Evolutionary conservation across 2,329 filamentous ascomycete genomes (phyloP).

Genomic region (Colletotrichum eleusines): DNA sequence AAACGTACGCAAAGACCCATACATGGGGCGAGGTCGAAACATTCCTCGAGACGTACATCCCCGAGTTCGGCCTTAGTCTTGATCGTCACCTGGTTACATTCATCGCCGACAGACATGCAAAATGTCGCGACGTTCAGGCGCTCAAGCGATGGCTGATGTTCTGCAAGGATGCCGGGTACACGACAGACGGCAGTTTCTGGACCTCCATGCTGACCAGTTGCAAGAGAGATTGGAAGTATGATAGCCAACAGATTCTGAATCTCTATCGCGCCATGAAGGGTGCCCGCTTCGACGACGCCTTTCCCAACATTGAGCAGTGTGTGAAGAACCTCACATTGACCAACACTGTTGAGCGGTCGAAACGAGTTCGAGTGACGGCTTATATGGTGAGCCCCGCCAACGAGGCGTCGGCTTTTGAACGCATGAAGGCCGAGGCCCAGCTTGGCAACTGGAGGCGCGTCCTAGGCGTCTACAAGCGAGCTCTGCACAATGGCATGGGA

Average conservation of each 20-base stretch:
- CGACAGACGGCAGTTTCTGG: constrained; percentile 53
- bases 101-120: constrained; percentile 58
- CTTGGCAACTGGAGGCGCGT: constrained; percentile 50
- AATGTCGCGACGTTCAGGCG: constrained; percentile 52
- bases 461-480: constrained; percentile 55
- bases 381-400: constrained; percentile 45
- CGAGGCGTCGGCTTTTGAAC: constrained; percentile 50
- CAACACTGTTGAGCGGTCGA: constrained; percentile 36
- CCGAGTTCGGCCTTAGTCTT: constrained; percentile 52
- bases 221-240: constrained; percentile 53
- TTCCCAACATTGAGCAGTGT: constrained; percentile 37
- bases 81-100: constrained; percentile 55
- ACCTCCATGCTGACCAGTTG: constrained; percentile 56
- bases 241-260: constrained; percentile 50
- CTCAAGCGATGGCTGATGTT: constrained; percentile 57
- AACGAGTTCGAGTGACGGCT: constrained; percentile 39
- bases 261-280: constrained; percentile 50
- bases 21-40: constrained; percentile 55
- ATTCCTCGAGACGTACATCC: constrained; percentile 54
- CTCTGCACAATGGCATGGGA: constrained; percentile 50
- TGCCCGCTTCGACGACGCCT: constrained; percentile 45
- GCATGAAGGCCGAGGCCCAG: constrained; percentile 57
- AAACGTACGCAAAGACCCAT: constrained; percentile 55
- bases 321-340: constrained; percentile 10
- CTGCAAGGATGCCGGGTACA: constrained; percentile 53